Evolutionary conservation across 176 grass and related monocot genomes (phyloP).

Genomic region (Rhynchospora pubera): DNA sequence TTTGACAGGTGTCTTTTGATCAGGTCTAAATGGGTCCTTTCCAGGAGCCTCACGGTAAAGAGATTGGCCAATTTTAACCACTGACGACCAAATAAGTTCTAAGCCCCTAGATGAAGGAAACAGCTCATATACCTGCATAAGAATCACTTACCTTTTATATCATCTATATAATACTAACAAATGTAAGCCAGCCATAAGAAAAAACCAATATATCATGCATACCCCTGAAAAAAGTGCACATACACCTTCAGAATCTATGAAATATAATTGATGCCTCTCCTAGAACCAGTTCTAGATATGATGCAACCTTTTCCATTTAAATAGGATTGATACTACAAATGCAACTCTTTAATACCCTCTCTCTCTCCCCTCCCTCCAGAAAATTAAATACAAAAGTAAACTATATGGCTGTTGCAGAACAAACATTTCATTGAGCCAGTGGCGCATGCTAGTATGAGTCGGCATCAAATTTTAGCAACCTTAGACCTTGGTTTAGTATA

Average conservation of each 20-base stretch:
- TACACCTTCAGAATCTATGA: not conserved
- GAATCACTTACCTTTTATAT: slow-evolving; percentile 6
- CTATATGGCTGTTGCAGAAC: not conserved
- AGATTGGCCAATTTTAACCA: slow-evolving; percentile 90
- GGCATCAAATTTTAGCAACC: not conserved
- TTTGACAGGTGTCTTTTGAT: slow-evolving; percentile 87
- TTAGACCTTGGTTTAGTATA: not conserved
- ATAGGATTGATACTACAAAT: not conserved
- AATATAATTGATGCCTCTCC: not conserved
- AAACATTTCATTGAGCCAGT: not conserved
- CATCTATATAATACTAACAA: slow-evolving; percentile 4
- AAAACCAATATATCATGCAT: not conserved
- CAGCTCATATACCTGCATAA: slow-evolving; percentile 61
- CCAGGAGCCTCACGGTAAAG: slow-evolving; percentile 95
- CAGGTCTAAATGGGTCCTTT: slow-evolving; percentile 91
- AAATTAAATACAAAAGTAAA: not conserved
- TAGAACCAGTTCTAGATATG: not conserved
- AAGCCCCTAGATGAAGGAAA: slow-evolving; percentile 80
- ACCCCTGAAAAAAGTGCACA: not conserved
- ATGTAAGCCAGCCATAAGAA: not conserved
- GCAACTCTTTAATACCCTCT: not conserved
- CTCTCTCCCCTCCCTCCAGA: not conserved
- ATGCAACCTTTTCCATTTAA: not conserved
- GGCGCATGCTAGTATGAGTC: not conserved
- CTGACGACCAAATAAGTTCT: slow-evolving; percentile 77